A percentile compares a stretch with the other conserved stretches of the same genome.
phyloP scores from a whole-genome alignment of 1,284 basidiomycete genomes.

The Marasmius sp. region DNA sequence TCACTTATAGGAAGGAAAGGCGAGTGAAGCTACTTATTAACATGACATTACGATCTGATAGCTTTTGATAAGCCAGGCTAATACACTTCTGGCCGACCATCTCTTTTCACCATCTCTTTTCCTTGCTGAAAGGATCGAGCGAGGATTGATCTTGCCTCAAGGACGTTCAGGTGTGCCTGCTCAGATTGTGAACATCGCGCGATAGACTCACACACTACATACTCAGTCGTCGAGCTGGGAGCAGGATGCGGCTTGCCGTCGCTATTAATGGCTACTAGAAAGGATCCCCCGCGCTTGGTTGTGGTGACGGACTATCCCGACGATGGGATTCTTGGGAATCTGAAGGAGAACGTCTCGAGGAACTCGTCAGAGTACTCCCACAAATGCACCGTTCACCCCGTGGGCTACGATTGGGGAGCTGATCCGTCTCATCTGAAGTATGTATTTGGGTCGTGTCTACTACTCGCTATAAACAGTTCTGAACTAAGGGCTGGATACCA shows the following conservation, averaged over 20 bases:
- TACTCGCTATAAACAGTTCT: not conserved
- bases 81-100: constrained; percentile 69
- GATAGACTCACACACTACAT: not conserved
- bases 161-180: constrained; percentile 37
- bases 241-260: constrained; percentile 67
- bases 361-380: constrained; percentile 39
- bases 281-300: constrained; percentile 46
- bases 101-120: constrained; percentile 69
- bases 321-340: constrained; percentile 54
- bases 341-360: constrained; percentile 49
- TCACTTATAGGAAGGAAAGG: constrained; percentile 55
- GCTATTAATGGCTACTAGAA: constrained; percentile 49
- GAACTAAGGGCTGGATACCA: not conserved
- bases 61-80: constrained; percentile 43
- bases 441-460: constrained; percentile 29
- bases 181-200: not conserved
- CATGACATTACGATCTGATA: constrained; percentile 10
- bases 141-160: constrained; percentile 41
- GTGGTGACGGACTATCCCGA: constrained; percentile 72
- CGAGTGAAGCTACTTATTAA: constrained; percentile 29
- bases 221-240: constrained; percentile 63
- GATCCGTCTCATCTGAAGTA: constrained; percentile 45
- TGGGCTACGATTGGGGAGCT: constrained; percentile 66
- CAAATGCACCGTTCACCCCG: constrained; percentile 41
- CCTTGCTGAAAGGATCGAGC: constrained; percentile 64